Evolutionary conservation across 2,329 filamentous ascomycete genomes (phyloP).

Genomic region (Colletotrichum neosansevieriae): DNA sequence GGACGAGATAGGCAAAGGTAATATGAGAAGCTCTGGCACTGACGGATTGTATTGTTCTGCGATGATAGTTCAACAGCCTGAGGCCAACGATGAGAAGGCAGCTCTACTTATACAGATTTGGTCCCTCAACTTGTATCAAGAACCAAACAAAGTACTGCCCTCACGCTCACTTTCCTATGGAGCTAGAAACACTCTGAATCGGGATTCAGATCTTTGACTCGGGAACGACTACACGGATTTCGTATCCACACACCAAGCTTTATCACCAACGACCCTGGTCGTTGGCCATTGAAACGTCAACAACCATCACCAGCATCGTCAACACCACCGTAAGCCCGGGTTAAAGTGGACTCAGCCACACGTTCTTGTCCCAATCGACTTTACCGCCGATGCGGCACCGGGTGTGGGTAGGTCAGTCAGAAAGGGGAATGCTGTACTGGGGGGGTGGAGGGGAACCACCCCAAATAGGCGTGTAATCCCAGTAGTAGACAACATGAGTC

Average conservation of each 20-base stretch:
- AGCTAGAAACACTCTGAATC: background rate
- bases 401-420: background rate
- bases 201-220: background rate
- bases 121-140: background rate
- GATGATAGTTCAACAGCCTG: slow-evolving; percentile 6
- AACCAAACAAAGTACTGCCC: background rate
- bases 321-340: slow-evolving; percentile 17
- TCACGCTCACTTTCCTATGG: background rate
- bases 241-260: slow-evolving; percentile 4
- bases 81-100: slow-evolving; percentile 1
- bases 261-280: background rate
- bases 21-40: background rate
- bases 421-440: background rate
- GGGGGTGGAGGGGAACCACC: no score
- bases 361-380: background rate
- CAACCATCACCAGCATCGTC: slow-evolving; percentile 3
- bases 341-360: slow-evolving; percentile 5
- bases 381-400: background rate
- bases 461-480: background rate
- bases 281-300: slow-evolving; percentile 12
- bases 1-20: no score
- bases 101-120: slow-evolving; percentile 28
- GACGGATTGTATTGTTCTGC: background rate
- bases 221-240: background rate
- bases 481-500: slow-evolving; percentile 14